A percentile compares a stretch with the other conserved stretches of the same genome.
Conservation (phyloP, 2,329 filamentous ascomycete genomes). For the Arthrocladium fulminans region DNA sequence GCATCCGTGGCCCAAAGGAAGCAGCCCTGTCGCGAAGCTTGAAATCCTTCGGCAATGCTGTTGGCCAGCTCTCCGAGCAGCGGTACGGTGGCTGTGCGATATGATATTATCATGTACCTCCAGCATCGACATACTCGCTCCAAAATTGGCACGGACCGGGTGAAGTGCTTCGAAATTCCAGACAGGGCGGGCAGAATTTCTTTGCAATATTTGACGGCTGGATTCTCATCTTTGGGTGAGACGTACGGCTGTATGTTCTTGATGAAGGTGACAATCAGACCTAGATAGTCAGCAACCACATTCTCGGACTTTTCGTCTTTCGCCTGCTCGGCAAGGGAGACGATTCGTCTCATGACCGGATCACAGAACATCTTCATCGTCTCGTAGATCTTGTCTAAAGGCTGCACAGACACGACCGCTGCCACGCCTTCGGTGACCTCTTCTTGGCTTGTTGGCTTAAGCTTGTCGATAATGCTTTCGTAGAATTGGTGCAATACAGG, state of each 20-base stretch:
- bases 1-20: slow-evolving; percentile 98
- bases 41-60: slow-evolving; percentile 78
- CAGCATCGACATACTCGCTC: slow-evolving; percentile 92
- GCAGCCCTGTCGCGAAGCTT: slow-evolving; percentile 78
- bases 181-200: slow-evolving; percentile 84
- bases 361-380: slow-evolving; percentile 89
- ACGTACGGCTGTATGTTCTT: slow-evolving; percentile 69
- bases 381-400: slow-evolving; percentile 67
- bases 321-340: slow-evolving; percentile 77
- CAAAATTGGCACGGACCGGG: slow-evolving; percentile 76
- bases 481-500: slow-evolving; percentile 86
- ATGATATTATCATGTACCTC: slow-evolving; percentile 94
- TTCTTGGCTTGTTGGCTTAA: slow-evolving; percentile 81
- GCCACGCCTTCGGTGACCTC: slow-evolving; percentile 95
- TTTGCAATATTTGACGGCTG: slow-evolving; percentile 90
- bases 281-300: slow-evolving; percentile 80
- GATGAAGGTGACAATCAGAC: slow-evolving; percentile 84
- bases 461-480: slow-evolving; percentile 73
- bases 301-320: slow-evolving; percentile 75
- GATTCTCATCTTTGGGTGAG: slow-evolving; percentile 64
- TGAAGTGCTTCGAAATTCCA: slow-evolving; percentile 79
- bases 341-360: slow-evolving; percentile 74
- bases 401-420: slow-evolving; percentile 80
- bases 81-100: slow-evolving; percentile 79
- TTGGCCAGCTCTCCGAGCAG: slow-evolving; percentile 77